Evolutionary conservation across 2,329 filamentous ascomycete genomes (phyloP).

Genomic region (Pseudogymnoascus sp.): DNA sequence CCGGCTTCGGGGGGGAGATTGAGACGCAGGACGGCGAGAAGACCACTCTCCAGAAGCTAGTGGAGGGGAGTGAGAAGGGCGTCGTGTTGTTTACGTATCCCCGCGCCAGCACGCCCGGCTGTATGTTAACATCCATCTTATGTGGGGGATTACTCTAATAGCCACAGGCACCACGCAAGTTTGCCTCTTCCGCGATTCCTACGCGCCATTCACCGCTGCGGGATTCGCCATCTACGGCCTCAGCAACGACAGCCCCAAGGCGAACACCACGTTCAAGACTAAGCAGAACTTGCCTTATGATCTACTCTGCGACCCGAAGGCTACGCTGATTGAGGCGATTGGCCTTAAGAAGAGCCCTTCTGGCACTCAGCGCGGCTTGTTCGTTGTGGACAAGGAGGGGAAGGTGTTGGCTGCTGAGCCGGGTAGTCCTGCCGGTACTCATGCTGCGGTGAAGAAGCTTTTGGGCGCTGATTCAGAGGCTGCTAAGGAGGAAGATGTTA

Average conservation of each 20-base stretch:
- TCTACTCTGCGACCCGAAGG: slow-evolving; percentile 74
- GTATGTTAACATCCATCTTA: slow-evolving; percentile 51
- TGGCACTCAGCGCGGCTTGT: slow-evolving; percentile 79
- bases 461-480: slow-evolving; percentile 41
- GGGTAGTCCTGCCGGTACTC: slow-evolving; percentile 70
- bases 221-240: slow-evolving; percentile 87
- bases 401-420: slow-evolving; percentile 69
- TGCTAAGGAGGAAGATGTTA: neutral
- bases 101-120: slow-evolving; percentile 87
- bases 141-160: slow-evolving; percentile 5
- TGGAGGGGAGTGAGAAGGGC: slow-evolving; percentile 75
- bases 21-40: slow-evolving; percentile 78
- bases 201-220: slow-evolving; percentile 65
- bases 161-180: slow-evolving; percentile 78
- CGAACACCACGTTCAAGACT: slow-evolving; percentile 86
- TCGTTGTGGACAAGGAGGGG: slow-evolving; percentile 74
- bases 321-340: slow-evolving; percentile 72
- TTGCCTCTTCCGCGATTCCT: slow-evolving; percentile 85
- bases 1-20: slow-evolving; percentile 62
- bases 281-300: slow-evolving; percentile 87
- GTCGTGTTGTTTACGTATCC: slow-evolving; percentile 95
- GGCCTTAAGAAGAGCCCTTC: slow-evolving; percentile 81
- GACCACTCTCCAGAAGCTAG: slow-evolving; percentile 71
- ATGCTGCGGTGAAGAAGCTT: slow-evolving; percentile 68
- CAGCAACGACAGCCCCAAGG: slow-evolving; percentile 77